Base-by-base conservation (phyloP, 192 early-diverging fungal genomes). In the Coemansia sp. region DNA sequence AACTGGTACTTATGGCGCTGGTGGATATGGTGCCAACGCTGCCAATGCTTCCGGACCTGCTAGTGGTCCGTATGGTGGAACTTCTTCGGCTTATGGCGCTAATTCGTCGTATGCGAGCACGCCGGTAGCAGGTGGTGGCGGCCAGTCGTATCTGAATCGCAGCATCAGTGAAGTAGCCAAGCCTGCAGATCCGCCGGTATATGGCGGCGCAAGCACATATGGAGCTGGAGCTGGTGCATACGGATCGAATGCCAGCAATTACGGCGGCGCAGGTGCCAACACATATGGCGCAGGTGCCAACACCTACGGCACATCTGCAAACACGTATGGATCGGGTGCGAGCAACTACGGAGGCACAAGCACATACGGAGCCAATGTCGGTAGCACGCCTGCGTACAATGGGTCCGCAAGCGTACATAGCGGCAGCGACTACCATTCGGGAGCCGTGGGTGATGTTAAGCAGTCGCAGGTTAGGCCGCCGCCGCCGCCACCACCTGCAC, bases 401-500 rank as follows among this genome's bases (percentile, higher is more conserved):
- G 67, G 58, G 15, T 51, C 66, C 5, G 67, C 58, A n/a, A 32
- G n/a, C 48, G 53, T 11, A 8, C 9, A 68, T 15, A 56, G 67
- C 35, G 41, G 58, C 48, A 68, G 61, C 56, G 66, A 64, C 68
- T 70, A 78, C 67, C 56, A 78, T 36, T 51, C 65, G 11, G 20
- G 68, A 4, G 52, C 69, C 5, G 18, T 37, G 3, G 72, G 75
- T 9, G 75, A 78, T 36, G 43, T 20, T 2, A 83, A 83, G 68
- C 45, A 41, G 9, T 8, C 39, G 5, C 39, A 48, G 45, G 17
- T 15, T 15, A 61, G 53, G 7, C 55, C 70, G 2, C 70, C 81
- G 20, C 81, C 81, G 17, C 83, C 87, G 0, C 86, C 88, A 6
- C 86, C 86, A 11, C 70, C 85, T 15, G 75, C 85, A 32, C 56